phyloP scores from a whole-genome alignment of 2,329 filamentous ascomycete genomes.

The Colletotrichum sp. region DNA sequence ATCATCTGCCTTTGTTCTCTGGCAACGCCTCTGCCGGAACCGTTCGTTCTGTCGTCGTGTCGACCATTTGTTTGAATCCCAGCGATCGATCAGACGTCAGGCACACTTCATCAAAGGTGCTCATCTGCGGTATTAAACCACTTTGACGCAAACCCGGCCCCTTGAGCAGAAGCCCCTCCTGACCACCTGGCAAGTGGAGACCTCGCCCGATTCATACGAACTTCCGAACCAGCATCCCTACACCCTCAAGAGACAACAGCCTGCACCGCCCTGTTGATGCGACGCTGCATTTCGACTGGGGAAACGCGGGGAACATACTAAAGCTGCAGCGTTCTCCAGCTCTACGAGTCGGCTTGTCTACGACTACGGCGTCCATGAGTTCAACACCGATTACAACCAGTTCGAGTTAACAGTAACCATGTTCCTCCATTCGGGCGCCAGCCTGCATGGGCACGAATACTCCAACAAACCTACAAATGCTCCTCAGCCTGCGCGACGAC shows the following conservation, averaged over 20 bases:
- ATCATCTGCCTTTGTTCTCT: slow-evolving; percentile 10
- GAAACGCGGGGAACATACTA: slow-evolving; percentile 1
- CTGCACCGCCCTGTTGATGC: background rate
- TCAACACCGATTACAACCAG: background rate
- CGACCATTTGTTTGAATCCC: background rate
- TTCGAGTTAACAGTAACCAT: slow-evolving; percentile 36
- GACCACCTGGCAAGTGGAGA: slow-evolving; percentile 4
- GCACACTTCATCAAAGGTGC: background rate
- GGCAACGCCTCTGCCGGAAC: slow-evolving; percentile 9
- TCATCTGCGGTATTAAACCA: background rate
- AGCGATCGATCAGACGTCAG: slow-evolving; percentile 4
- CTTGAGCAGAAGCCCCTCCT: background rate
- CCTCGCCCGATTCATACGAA: background rate
- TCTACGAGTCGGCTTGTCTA: background rate
- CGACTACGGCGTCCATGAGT: background rate
- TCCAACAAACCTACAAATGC: slow-evolving; percentile 39
- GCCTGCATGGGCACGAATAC: slow-evolving; percentile 66
- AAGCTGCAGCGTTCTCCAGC: background rate
- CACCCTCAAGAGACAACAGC: background rate
- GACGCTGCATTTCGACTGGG: background rate
- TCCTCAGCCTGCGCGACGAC: slow-evolving; percentile 35
- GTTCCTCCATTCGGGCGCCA: slow-evolving; percentile 65
- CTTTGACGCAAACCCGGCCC: background rate
- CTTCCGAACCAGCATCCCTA: background rate
- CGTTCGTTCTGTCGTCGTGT: slow-evolving; percentile 4